Conservation (phyloP, 1,284 basidiomycete species). For the Wallemia hederae region DNA sequence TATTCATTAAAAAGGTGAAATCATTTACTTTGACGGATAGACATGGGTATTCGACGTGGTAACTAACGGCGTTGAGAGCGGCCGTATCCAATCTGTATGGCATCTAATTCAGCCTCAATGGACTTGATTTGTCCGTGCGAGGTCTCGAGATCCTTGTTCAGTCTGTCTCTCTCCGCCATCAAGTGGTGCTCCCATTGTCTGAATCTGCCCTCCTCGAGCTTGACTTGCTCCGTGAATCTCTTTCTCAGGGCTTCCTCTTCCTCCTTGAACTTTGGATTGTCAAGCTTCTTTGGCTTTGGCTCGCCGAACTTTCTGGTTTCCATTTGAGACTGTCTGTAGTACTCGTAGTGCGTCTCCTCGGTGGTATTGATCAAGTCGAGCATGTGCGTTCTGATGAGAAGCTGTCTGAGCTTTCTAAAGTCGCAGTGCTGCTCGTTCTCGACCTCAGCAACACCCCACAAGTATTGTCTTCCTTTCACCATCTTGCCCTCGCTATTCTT, state of each 20-base stretch:
- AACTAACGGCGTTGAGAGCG: constrained; percentile 26
- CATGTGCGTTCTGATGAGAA: constrained; percentile 96
- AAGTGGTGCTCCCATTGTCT: constrained; percentile 98
- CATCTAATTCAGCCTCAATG: constrained; percentile 64
- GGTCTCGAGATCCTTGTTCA: constrained; percentile 85
- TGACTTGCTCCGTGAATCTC: constrained; percentile 98
- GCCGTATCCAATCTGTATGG: constrained; percentile 55
- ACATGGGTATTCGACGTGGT: background rate
- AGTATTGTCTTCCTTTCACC: constrained; percentile 92
- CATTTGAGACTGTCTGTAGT: constrained; percentile 96
- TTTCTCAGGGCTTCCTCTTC: constrained; percentile 89
- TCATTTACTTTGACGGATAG: too few relatives aligned
- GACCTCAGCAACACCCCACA: constrained; percentile 99
- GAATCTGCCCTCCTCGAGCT: constrained; percentile 89
- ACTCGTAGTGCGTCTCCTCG: constrained; percentile 91
- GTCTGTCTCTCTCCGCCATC: constrained; percentile 77
- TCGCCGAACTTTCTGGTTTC: constrained; percentile 98
- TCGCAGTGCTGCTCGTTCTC: constrained; percentile 99
- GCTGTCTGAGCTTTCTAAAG: constrained; percentile 86
- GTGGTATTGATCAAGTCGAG: constrained; percentile 85
- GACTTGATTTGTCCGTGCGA: constrained; percentile 76
- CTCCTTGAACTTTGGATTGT: constrained; percentile 99
- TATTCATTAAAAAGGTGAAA: background rate
- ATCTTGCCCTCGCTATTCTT: constrained; percentile 62
- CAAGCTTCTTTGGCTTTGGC: constrained; percentile 91